Conservation (phyloP, 148 eudicot genomes). For the Camellia lanceoleosa region DNA sequence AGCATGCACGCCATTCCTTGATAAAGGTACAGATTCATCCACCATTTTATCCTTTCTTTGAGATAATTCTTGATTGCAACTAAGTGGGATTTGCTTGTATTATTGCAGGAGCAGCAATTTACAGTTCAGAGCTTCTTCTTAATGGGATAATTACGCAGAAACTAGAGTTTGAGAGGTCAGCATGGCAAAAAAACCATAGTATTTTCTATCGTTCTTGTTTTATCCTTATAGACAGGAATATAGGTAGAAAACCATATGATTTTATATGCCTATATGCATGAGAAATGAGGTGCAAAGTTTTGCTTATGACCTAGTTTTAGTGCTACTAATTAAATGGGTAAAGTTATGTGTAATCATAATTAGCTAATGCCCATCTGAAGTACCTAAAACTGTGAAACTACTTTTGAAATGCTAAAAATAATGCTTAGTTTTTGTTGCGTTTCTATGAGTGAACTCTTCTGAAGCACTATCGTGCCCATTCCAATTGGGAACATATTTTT, state of each 20-base stretch:
- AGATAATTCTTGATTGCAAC: neutral
- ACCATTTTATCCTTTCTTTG: neutral
- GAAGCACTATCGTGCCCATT: neutral
- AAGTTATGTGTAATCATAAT: neutral
- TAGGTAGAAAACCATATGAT: neutral
- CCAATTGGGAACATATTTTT: neutral
- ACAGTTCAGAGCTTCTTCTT: slow-evolving; percentile 62
- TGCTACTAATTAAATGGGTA: neutral
- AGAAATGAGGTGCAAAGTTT: neutral
- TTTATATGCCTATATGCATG: neutral
- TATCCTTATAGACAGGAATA: neutral
- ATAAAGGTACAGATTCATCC: slow-evolving; percentile 39
- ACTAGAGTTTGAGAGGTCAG: slow-evolving; percentile 63
- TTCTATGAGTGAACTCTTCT: neutral
- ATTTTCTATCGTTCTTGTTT: neutral
- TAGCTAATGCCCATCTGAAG: slow-evolving; percentile 1
- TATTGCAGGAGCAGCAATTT: slow-evolving; percentile 51
- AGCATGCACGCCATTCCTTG: slow-evolving; percentile 46
- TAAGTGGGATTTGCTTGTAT: neutral
- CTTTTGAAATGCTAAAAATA: neutral
- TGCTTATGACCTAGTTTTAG: neutral
- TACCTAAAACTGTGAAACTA: neutral
- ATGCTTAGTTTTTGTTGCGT: neutral
- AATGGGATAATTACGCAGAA: slow-evolving; percentile 68
- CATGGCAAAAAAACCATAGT: neutral